Evolutionary conservation across 2,329 filamentous ascomycete genomes (phyloP), one percentile per base, ranked within the genome.

Genomic region (Trichoderma polysporum): DNA sequence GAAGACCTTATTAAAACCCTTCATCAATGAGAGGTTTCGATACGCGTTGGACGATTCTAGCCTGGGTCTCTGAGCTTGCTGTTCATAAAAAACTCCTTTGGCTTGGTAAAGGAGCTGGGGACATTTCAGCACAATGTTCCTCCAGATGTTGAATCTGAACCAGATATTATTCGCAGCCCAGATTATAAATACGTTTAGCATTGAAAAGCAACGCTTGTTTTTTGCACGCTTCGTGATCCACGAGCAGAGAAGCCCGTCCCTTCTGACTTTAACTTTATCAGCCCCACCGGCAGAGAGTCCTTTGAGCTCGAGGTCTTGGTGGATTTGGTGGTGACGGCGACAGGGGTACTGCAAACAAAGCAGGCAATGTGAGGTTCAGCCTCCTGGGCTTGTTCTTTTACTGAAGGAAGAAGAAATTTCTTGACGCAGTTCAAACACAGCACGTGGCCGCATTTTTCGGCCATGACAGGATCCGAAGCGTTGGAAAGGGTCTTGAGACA

Each of bases 161-260:
- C 25, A 25, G 4, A 12, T 9, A 17, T 17, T 7, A 25, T 8
- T 10, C 22, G n/a, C 47, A 67, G 19, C 12, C 19, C 7, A 61
- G 61, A 33, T 57, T 57, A 56, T 56, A 17, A 56, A 17, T 13
- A 12, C 25, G 29, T 37, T 73, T 70, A 95, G 75, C 92, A 94
- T 76, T 96, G 92, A 77, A 97, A 97, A 0, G 90, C 90, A 19
- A 96, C 88, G 0, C 91, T 90, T 3, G 85, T 81, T 76, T 90
- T 95, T 79, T 91, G 91, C 17, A 96, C 93, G 72, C 91, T 86
- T 74, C 91, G 97, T 60, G 87, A 86, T 2, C 95, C 94, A n/a
- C 90, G 90, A 4, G 92, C 91, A 4, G 94, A 94, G 78, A 97
- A 98, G 0, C 94, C 94, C 0, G 94, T 98, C 0, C 94, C 94